Evolutionary conservation across 768 basidiomycete genomes (phyloP).

Genomic region (Gymnopilus junonius): DNA sequence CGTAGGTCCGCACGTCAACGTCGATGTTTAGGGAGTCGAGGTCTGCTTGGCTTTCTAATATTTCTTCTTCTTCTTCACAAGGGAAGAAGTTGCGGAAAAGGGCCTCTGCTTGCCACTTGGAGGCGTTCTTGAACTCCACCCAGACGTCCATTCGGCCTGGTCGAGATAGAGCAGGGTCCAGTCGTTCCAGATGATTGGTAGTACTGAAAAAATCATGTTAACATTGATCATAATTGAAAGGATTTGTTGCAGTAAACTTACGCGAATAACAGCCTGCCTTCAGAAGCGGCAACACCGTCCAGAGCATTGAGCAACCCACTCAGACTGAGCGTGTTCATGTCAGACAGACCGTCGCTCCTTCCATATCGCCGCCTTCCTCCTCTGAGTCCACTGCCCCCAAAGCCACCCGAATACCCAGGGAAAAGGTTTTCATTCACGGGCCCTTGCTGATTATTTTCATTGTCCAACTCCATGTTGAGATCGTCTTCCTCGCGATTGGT

Average conservation of each 20-base stretch:
- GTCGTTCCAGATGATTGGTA: conserved; percentile 88
- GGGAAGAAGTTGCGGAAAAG: conserved; percentile 94
- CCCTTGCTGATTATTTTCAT: conserved; percentile 22
- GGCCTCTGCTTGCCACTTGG: conserved; percentile 83
- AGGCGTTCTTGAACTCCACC: conserved; percentile 89
- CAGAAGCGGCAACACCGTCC: conserved; percentile 86
- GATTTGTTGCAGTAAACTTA: conserved; percentile 42
- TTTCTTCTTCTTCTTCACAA: conserved; percentile 54
- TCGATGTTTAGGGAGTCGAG: conserved; percentile 24
- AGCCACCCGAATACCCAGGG: conserved; percentile 12
- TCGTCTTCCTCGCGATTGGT: conserved; percentile 62
- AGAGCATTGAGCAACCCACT: conserved; percentile 85
- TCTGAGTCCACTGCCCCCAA: conserved; percentile 23
- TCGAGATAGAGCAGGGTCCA: conserved; percentile 90
- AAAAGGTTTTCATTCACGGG: conserved; percentile 10
- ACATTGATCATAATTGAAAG: not conserved
- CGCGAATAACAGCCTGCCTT: conserved; percentile 90
- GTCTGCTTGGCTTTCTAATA: conserved; percentile 15
- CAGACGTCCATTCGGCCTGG: conserved; percentile 94
- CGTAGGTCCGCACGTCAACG: conserved; percentile 18
- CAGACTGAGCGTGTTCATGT: conserved; percentile 80
- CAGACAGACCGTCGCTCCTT: conserved; percentile 48
- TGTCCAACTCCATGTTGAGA: conserved; percentile 36
- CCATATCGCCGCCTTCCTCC: conserved; percentile 45
- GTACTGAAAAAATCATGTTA: conserved; percentile 50